Percentiles rank a stretch among this genome's conserved stretches.
Conservation (phyloP, 2,329 filamentous ascomycete genomes). For the Phialophora expanda region DNA sequence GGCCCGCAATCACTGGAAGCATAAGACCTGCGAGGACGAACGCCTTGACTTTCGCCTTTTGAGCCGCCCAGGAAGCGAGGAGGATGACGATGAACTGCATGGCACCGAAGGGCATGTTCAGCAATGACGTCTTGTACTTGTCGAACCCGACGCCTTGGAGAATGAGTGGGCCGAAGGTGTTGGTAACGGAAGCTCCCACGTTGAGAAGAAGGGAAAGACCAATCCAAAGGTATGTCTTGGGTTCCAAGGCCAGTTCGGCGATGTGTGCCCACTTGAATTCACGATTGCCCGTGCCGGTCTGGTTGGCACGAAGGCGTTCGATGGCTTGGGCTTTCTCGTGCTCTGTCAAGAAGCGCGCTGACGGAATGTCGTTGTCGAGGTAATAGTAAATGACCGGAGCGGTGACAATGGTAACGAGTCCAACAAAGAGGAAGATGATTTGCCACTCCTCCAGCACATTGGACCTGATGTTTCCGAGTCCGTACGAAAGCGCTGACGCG, state of each 20-base stretch:
- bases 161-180: constrained; percentile 69
- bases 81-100: constrained; percentile 67
- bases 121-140: constrained; percentile 61
- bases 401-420: constrained; percentile 64
- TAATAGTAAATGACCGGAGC: constrained; percentile 64
- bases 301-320: constrained; percentile 57
- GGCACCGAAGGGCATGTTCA: constrained; percentile 71
- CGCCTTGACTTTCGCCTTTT: constrained; percentile 63
- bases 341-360: constrained; percentile 56
- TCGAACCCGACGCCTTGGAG: constrained; percentile 65
- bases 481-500: constrained; percentile 62
- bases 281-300: constrained; percentile 53
- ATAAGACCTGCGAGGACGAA: constrained; percentile 60
- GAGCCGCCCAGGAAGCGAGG: constrained; percentile 62
- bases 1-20: constrained; percentile 65
- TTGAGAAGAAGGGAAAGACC: constrained; percentile 67
- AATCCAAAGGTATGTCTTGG: constrained; percentile 64
- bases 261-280: constrained; percentile 56
- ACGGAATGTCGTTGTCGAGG: constrained; percentile 64
- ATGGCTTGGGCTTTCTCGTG: constrained; percentile 55
- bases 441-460: constrained; percentile 56
- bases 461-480: constrained; percentile 60
- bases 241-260: constrained; percentile 50
- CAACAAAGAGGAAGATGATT: constrained; percentile 67
- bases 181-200: constrained; percentile 67